These are phyloP conservation scores for Echium plantagineum DNA, from an alignment of 257 asterid species.

Conservation along the genomic window DNA sequence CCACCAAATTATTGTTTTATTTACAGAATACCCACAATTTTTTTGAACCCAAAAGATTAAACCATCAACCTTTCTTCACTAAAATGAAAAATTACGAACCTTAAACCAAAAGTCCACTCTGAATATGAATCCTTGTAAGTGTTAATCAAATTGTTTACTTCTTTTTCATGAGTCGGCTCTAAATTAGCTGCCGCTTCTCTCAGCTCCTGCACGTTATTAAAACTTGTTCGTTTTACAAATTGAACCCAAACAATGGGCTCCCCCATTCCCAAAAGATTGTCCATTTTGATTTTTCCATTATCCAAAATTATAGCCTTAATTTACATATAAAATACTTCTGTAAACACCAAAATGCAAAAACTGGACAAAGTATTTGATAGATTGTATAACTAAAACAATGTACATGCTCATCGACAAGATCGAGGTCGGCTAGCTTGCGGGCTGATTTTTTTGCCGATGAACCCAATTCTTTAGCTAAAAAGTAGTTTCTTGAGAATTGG, in stretches of 20 bases:
- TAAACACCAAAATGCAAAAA: no score
- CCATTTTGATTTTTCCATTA: neutral
- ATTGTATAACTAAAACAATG: neutral
- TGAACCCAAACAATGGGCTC: neutral
- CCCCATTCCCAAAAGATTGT: neutral
- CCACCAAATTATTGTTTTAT: no score
- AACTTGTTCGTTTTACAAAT: neutral
- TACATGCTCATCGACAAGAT: slow-evolving; percentile 76
- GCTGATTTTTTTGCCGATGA: slow-evolving; percentile 57
- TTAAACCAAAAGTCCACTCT: slow-evolving; percentile 56
- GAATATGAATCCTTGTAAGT: slow-evolving; percentile 47
- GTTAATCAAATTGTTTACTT: slow-evolving; percentile 37
- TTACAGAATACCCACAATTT: no score
- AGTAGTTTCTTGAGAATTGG: slow-evolving; percentile 85
- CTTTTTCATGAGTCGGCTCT: slow-evolving; percentile 76
- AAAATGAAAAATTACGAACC: slow-evolving; percentile 22
- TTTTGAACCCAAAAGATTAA: no score
- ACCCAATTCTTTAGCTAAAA: slow-evolving; percentile 68
- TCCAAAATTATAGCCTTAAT: neutral
- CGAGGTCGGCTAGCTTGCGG: slow-evolving; percentile 53
- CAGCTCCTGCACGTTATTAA: slow-evolving; percentile 40
- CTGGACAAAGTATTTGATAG: no score
- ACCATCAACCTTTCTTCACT: neutral
- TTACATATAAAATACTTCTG: neutral
- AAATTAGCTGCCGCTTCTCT: slow-evolving; percentile 54